Base-by-base conservation (phyloP, 306 rosid genomes). In the Acacia crassicarpa region DNA sequence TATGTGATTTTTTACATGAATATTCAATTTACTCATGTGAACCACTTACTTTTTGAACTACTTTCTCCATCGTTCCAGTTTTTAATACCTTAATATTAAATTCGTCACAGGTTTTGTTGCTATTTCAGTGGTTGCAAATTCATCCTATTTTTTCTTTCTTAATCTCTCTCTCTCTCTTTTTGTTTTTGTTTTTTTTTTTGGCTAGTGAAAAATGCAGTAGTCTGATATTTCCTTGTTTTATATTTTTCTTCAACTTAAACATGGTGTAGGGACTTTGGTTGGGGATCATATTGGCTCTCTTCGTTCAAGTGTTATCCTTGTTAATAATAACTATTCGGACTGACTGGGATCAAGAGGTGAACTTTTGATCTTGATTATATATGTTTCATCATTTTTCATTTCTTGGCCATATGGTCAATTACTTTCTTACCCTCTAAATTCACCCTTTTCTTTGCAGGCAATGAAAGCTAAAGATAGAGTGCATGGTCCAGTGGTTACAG, bases 211-310 rank as follows among this genome's bases (percentile, higher is more conserved):
- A 41, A 38, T 66, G 25, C 45, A 16, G 9, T 40, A 6, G 17
- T 20, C 46, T 30, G 2, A 67, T 23, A 67, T 23, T 65, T 68
- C 25, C 25, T 67, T 54, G 2, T 27, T 66, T 44, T 54, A 6
- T n/a, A 54, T 54, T 8, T 5, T 62, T 9, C 38, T 25, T 2
- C 67, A 27, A 62, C 68, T 62, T 25, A 12, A 62, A 27, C 30
- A 62, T 62, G 20, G 68, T 2, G 16, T 13, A 90, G 97, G 97
- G 98, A 72, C 93, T 92, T 43, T 92, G 98, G 98, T 72, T 87
- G 67, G 98, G 98, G 43, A 88, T 92, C 81, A 83, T 94, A 73
- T 87, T 88, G 46, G 98, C 92, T 33, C 91, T 94, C 4, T 1
- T 72, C 23, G 89, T 93, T 48, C 98, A 93, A 86, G 88, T 84